Evolutionary conservation across 768 basidiomycete genomes (phyloP).

Genomic region (Russula virescens): DNA sequence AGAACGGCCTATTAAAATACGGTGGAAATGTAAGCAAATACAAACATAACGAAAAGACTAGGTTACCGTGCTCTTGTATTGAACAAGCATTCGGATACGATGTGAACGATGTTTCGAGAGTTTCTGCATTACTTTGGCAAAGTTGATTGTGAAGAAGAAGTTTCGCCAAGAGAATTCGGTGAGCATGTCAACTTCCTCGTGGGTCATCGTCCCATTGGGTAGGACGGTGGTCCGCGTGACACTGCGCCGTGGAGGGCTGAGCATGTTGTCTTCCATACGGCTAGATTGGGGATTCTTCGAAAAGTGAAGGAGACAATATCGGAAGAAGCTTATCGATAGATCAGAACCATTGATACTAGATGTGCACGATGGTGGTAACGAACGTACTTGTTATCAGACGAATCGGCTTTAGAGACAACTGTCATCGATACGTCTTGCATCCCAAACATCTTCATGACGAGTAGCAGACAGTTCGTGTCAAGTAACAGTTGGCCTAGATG

Average conservation of each 20-base stretch:
- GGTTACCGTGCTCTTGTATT: constrained; percentile 95
- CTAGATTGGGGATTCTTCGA: constrained; percentile 56
- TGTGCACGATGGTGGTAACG: neutral
- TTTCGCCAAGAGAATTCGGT: constrained; percentile 97
- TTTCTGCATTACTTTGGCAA: constrained; percentile 97
- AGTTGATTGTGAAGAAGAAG: constrained; percentile 96
- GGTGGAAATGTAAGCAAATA: neutral
- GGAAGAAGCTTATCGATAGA: constrained; percentile 73
- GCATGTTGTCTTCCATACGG: constrained; percentile 60
- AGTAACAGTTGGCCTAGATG: constrained; percentile 93
- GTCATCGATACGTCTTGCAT: constrained; percentile 82
- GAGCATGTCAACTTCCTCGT: constrained; percentile 88
- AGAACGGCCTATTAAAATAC: constrained; percentile 66
- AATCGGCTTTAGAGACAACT: constrained; percentile 85
- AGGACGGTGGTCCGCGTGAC: constrained; percentile 50
- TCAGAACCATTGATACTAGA: constrained; percentile 7
- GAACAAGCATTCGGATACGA: constrained; percentile 91
- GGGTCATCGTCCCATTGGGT: constrained; percentile 68
- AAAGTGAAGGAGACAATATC: constrained; percentile 79
- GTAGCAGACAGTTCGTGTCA: constrained; percentile 88
- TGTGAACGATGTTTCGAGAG: constrained; percentile 92
- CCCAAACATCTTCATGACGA: constrained; percentile 98
- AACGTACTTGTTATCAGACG: constrained; percentile 76
- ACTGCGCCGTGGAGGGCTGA: constrained; percentile 53
- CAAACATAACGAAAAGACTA: neutral